phyloP scores from a whole-genome alignment of 345 rosid genomes.

The Eutrema yunnanense region DNA sequence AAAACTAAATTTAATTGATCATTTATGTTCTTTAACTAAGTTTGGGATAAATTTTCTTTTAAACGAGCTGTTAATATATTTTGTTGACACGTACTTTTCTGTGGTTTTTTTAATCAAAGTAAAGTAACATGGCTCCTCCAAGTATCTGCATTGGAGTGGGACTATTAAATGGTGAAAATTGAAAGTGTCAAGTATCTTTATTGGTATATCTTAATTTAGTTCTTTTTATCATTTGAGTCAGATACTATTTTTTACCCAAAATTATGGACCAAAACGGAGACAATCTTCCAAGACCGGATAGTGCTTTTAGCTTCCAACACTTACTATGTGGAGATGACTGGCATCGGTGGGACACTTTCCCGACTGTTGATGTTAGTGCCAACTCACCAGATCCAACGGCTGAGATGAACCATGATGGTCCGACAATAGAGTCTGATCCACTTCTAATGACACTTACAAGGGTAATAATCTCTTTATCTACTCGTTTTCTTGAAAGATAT shows the following conservation, averaged over 20 bases:
- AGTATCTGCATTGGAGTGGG: not conserved
- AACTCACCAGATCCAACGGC: not conserved
- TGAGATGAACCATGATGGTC: slow-evolving; percentile 3
- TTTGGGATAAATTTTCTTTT: not conserved
- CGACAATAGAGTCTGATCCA: not conserved
- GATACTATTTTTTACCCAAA: not conserved
- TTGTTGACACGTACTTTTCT: not conserved
- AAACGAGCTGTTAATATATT: not conserved
- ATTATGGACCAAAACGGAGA: slow-evolving; percentile 1
- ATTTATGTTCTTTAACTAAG: not conserved
- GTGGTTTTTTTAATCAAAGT: not conserved
- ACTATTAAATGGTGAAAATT: not conserved
- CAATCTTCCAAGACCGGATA: not conserved
- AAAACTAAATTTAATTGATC: not conserved
- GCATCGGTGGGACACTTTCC: slow-evolving; percentile 14
- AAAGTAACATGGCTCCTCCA: not conserved
- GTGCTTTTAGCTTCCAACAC: not conserved
- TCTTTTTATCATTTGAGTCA: not conserved
- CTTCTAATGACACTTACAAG: not conserved
- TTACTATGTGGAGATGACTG: slow-evolving; percentile 20
- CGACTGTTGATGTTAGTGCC: not conserved
- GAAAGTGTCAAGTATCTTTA: not conserved
- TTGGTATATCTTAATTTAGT: not conserved
- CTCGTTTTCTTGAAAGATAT: not conserved
- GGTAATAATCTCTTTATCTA: not conserved